phyloP scores from a whole-genome alignment of 2,329 filamentous ascomycete genomes.

The Hypoxylon sp. region DNA sequence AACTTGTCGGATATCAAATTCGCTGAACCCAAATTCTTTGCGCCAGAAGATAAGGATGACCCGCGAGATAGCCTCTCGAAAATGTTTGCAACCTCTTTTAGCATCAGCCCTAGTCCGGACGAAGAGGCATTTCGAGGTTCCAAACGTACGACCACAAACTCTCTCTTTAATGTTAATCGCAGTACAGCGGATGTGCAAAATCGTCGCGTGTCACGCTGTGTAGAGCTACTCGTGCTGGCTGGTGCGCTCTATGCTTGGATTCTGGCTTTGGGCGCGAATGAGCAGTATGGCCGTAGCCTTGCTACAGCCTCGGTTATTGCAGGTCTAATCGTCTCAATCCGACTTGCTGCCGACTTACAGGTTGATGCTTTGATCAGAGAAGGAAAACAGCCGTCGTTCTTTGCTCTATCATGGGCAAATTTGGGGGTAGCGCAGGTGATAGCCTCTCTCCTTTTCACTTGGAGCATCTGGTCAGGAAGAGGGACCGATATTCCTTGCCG shows the following conservation, averaged over 20 bases:
- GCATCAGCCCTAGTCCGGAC: conserved; percentile 53
- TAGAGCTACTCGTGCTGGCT: conserved; percentile 49
- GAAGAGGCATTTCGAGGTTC: conserved; percentile 36
- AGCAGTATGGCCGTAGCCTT: conserved; percentile 50
- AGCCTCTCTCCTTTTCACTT: conserved; percentile 48
- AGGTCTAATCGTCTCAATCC: conserved; percentile 52
- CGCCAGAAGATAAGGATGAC: conserved; percentile 52
- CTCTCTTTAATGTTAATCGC: conserved; percentile 14
- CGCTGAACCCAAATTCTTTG: conserved; percentile 52
- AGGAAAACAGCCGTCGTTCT: conserved; percentile 44
- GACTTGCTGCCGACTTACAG: conserved; percentile 52
- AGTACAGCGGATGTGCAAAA: conserved; percentile 34
- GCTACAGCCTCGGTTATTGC: conserved; percentile 51
- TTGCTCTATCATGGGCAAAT: conserved; percentile 49
- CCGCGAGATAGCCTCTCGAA: conserved; percentile 53
- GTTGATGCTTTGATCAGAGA: conserved; percentile 48
- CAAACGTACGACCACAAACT: conserved; percentile 10
- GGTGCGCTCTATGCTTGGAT: conserved; percentile 51
- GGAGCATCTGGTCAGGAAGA: conserved; percentile 51
- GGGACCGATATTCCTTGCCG: conserved; percentile 41
- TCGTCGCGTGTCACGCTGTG: conserved; percentile 44
- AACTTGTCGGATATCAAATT: conserved; percentile 46
- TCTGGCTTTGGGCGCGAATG: conserved; percentile 46
- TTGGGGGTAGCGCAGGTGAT: conserved; percentile 50
- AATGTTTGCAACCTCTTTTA: conserved; percentile 55